Conservation (phyloP, 2,329 filamentous ascomycete genomes). For the Fusarium cyanostomum region DNA sequence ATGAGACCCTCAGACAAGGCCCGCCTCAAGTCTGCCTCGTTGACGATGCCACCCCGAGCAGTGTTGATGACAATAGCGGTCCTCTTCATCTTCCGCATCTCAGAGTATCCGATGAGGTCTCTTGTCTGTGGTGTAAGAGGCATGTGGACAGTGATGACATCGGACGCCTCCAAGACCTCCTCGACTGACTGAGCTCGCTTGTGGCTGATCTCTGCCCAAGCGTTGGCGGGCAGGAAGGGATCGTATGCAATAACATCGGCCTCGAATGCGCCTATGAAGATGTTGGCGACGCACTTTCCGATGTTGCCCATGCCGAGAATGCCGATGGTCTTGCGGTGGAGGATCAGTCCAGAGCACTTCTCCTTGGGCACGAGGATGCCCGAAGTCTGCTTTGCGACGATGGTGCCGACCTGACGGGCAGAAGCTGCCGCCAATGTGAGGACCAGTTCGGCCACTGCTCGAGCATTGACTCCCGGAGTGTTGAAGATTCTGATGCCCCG, state of each 20-base stretch:
- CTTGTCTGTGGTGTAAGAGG: constrained; percentile 48
- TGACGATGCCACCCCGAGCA: constrained; percentile 52
- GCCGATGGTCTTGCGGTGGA: constrained; percentile 48
- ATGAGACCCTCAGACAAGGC: constrained; percentile 48
- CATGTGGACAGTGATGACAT: constrained; percentile 51
- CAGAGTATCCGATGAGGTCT: constrained; percentile 44
- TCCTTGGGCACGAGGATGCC: constrained; percentile 51
- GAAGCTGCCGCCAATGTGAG: constrained; percentile 49
- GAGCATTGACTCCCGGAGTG: constrained; percentile 57
- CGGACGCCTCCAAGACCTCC: constrained; percentile 46
- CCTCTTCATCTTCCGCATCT: constrained; percentile 50
- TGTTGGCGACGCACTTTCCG: constrained; percentile 48
- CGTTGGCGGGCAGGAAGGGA: constrained; percentile 45
- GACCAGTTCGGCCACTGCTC: constrained; percentile 53
- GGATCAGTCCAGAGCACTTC: constrained; percentile 51
- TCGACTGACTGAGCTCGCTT: constrained; percentile 42
- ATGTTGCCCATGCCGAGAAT: constrained; percentile 54
- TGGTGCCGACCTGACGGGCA: constrained; percentile 46
- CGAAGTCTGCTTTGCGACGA: constrained; percentile 43
- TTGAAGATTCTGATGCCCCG: constrained; percentile 56
- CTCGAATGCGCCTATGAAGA: constrained; percentile 50
- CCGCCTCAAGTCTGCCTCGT: constrained; percentile 47
- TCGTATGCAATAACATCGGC: constrained; percentile 50
- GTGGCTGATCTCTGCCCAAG: constrained; percentile 49
- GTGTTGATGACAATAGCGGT: constrained; percentile 53